A percentile compares a stretch with the other conserved stretches of the same genome.
phyloP scores from a whole-genome alignment of 805 yeast species.

The Brettanomyces naardenensis region DNA sequence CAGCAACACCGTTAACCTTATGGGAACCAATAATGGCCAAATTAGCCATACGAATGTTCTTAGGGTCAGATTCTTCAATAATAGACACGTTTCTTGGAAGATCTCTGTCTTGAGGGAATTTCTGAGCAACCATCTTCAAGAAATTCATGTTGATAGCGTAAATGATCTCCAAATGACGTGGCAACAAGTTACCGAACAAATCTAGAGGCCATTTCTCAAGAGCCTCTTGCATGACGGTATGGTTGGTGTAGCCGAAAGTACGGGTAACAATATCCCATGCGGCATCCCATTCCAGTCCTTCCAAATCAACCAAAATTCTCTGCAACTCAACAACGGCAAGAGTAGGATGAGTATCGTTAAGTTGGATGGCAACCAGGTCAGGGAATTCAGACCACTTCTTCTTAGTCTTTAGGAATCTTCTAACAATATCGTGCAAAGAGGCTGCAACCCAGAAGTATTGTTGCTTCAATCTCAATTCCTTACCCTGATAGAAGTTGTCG shows the following conservation, averaged over 20 bases:
- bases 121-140: constrained; percentile 64
- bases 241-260: constrained; percentile 90
- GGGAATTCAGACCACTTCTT: constrained; percentile 78
- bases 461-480: constrained; percentile 86
- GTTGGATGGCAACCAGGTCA: constrained; percentile 82
- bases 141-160: constrained; percentile 78
- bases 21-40: constrained; percentile 90
- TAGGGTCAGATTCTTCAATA: constrained; percentile 74
- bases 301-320: constrained; percentile 78
- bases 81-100: constrained; percentile 67
- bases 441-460: constrained; percentile 98
- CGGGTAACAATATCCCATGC: constrained; percentile 80
- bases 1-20: constrained; percentile 94
- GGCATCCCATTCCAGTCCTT: constrained; percentile 69
- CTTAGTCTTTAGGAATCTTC: constrained; percentile 76
- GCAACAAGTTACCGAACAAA: constrained; percentile 67
- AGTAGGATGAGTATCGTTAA: constrained; percentile 93
- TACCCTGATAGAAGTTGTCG: constrained; percentile 87
- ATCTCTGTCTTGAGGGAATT: constrained; percentile 68
- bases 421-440: constrained; percentile 80
- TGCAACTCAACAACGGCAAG: constrained; percentile 85
- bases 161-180: constrained; percentile 86
- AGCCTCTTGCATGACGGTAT: constrained; percentile 92
- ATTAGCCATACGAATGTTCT: constrained; percentile 86
- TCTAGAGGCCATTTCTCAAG: constrained; percentile 93